Base-by-base conservation (phyloP, 352 stramenopile genomes). In the Phytophthora sp. region DNA sequence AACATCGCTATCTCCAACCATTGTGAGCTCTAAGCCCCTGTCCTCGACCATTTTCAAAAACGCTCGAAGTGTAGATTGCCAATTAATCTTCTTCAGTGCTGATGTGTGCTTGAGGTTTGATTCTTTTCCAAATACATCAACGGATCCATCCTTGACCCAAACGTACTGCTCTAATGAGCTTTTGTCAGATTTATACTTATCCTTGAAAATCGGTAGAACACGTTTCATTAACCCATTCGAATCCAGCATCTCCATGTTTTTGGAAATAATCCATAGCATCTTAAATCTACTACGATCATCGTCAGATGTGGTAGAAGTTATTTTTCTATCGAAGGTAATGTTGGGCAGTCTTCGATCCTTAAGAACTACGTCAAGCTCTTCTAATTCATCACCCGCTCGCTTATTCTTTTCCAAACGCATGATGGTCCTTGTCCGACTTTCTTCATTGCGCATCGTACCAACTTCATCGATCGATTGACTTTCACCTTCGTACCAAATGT, bases 401-500 rank as follows among this genome's bases (percentile, higher is more conserved):
- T 42, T 9, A n/a, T n/a, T n/a, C 16, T 24, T 45, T 13, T 39
- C 33, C 12, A 39, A 39, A n/a, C 33, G 33, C 33, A 33, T 33
- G 12, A 33, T n/a, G 33, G 8, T 39, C 4, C 33, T 56, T 31
- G 23, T 18, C 26, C 29, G 33, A 36, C 35, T 31, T 38, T 61
- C 60, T 39, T 67, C 58, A 35, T 24, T 3, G 2, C 39, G 20
- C 58, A 66, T 69, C 7, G 16, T 8, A 33, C 31, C 21, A 44
- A 57, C 26, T 52, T 63, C 60, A 36, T 69, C 52, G 21, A 69
- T 63, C 33, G 42, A 52, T 21, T 61, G 36, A 39, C 47, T 61
- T n/a, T 60, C 59, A 18, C 29, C 50, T 30, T 67, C 50, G 18
- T 54, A 50, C 15, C 33, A 46, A 3, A 69, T 58, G 49, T 52